Conservation (phyloP, 2,329 filamentous ascomycete genomes). For the Nothomitra cinnamomea region DNA sequence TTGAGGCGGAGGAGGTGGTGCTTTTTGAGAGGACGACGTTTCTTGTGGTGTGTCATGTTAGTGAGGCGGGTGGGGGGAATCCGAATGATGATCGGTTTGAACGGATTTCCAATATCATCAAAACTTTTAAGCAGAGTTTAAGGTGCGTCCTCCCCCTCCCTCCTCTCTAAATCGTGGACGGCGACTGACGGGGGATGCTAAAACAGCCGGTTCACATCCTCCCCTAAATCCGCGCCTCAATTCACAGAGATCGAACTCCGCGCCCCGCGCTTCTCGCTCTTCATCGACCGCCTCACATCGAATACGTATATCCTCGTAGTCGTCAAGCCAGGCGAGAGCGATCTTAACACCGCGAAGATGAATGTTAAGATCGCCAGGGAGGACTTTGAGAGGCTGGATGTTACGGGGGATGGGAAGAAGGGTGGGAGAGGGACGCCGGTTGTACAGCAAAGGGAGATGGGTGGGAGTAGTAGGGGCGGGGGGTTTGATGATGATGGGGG, state of each 20-base stretch:
- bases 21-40: constrained; percentile 94
- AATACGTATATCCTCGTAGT: constrained; percentile 95
- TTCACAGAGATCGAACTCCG: constrained; percentile 71
- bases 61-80: constrained; percentile 56
- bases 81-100: constrained; percentile 88
- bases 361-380: constrained; percentile 78
- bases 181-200: constrained; percentile 30
- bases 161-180: constrained; percentile 27
- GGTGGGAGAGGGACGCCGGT: too few species aligned
- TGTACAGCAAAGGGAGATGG: too few species aligned
- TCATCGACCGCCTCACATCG: constrained; percentile 87
- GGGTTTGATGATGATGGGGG: too few species aligned
- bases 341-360: constrained; percentile 78
- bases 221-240: constrained; percentile 65
- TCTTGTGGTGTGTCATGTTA: constrained; percentile 85
- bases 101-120: constrained; percentile 91
- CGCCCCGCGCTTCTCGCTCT: constrained; percentile 70
- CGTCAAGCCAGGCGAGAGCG: constrained; percentile 75
- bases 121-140: constrained; percentile 83
- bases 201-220: constrained; percentile 57
- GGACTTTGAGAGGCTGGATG: constrained; percentile 53
- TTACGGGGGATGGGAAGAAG: constrained; percentile 19
- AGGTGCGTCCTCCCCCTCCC: constrained; percentile 26
- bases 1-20: constrained; percentile 84
- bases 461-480: too few species aligned